phyloP scores from a whole-genome alignment of 306 rosid species.

The Echinosophora koreensis region DNA sequence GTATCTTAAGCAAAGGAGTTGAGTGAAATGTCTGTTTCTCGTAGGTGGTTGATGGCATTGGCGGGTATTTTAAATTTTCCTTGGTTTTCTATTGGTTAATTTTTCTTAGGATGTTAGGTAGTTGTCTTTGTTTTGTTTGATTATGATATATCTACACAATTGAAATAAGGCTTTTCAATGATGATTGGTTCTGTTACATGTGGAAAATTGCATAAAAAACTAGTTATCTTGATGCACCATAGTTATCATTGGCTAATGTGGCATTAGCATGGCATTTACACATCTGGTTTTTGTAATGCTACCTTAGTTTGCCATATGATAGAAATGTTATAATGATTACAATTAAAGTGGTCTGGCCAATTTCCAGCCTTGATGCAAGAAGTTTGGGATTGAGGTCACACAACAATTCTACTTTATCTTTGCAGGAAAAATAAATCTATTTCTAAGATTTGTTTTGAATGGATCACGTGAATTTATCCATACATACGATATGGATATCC shows the following conservation, averaged over 20 bases:
- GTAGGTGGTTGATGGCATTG: conserved; percentile 46
- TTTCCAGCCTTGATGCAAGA: background rate
- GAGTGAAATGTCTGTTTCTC: conserved; percentile 46
- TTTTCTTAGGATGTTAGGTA: background rate
- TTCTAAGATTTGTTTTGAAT: background rate
- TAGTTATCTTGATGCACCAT: background rate
- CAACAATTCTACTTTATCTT: background rate
- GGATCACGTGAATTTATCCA: background rate
- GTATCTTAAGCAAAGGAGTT: conserved; percentile 65
- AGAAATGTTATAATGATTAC: background rate
- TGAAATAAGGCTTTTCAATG: conserved; percentile 6
- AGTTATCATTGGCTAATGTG: conserved; percentile 1
- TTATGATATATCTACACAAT: background rate
- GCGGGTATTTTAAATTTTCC: conserved; percentile 10
- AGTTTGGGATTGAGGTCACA: background rate
- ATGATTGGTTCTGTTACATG: conserved; percentile 7
- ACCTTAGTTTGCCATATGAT: background rate
- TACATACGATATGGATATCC: background rate
- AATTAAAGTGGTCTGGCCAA: background rate
- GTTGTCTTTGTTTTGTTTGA: conserved; percentile 17
- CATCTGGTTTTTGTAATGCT: background rate
- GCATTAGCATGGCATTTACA: background rate
- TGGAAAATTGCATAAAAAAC: background rate
- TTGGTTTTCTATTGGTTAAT: background rate
- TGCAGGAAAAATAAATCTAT: background rate